Base-by-base conservation (phyloP, 306 rosid genomes). In the Casuarina equisetifolia region DNA sequence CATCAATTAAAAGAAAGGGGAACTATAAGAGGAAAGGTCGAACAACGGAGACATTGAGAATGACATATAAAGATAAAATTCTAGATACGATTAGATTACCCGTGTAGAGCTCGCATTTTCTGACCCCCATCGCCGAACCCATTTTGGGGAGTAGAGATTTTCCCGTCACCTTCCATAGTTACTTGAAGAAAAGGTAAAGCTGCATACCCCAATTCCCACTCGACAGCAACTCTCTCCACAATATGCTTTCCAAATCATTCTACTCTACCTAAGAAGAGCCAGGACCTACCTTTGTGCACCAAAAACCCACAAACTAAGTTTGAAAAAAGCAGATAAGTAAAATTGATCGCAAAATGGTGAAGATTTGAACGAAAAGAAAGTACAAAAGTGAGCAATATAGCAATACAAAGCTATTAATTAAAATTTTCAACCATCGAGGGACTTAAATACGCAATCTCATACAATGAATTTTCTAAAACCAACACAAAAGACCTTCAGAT, bases 151-250 rank as follows among this genome's bases (percentile, higher is more conserved):
- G 83, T 78, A 81, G 89, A 79, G 70, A 66, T 63, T 74, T 72
- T 57, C 64, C 72, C 79, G 20, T 94, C 94, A 87, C 88, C 76
- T 80, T 89, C 96, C 98, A 94, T 94, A 42, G 84, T 76, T 91
- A 72, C 69, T 71, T 77, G 79, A 75, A 77, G 79, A 75, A 81
- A 25, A 80, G 81, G 80, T 63, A 81, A 85, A 83, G 75, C 77
- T 50, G 86, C 85, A 80, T 67, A 86, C 73, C 78, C 78, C 86
- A 74, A 93, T 81, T 74, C 84, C 87, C 5, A 84, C 80, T 78
- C 79, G 83, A 81, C 85, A 73, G 80, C 80, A 74, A 80, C 71
- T 88, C 48, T 81, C 81, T 86, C 71, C 78, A 55, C 80, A 74
- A 78, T 76, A 63, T 84, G 78, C 68, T 77, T 76, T 89, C 98